Conservation (phyloP, 495 filamentous ascomycete species). For the Cercophora sp. region DNA sequence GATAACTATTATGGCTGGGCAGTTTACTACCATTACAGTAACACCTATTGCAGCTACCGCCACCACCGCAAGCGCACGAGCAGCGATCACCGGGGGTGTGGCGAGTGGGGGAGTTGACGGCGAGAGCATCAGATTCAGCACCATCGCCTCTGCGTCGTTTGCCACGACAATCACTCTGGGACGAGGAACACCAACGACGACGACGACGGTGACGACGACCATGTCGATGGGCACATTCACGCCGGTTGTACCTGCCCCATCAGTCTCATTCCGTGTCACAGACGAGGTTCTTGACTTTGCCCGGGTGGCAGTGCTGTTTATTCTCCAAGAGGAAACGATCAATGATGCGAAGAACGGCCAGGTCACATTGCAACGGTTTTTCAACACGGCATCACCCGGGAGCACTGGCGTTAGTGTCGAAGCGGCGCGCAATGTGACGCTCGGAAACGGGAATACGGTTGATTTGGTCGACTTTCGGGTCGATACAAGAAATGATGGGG, state of each 20-base stretch:
- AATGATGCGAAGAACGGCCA: constrained; percentile 55
- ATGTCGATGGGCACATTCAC: constrained; percentile 22
- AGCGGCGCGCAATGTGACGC: constrained; percentile 38
- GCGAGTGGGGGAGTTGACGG: constrained; percentile 3
- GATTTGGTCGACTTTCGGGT: constrained; percentile 42
- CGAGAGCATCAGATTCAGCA: constrained; percentile 11
- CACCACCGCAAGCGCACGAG: constrained; percentile 9
- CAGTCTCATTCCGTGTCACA: constrained; percentile 33
- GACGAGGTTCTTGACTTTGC: constrained; percentile 62
- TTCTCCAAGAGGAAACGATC: constrained; percentile 55
- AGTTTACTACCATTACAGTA: constrained; percentile 31
- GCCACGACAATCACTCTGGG: neutral
- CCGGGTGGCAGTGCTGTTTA: constrained; percentile 57
- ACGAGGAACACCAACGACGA: constrained; percentile 17
- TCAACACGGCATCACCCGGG: constrained; percentile 34
- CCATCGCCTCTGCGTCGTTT: neutral
- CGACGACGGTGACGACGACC: constrained; percentile 27
- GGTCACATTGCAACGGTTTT: constrained; percentile 49
- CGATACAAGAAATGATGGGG: constrained; percentile 4
- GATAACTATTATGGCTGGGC: constrained; percentile 33
- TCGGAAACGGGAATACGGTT: constrained; percentile 41
- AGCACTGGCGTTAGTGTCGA: constrained; percentile 23
- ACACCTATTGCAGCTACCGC: neutral
- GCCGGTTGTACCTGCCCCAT: constrained; percentile 18
- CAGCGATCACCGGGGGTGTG: neutral